phyloP scores from a whole-genome alignment of 2,329 filamentous ascomycete genomes.

The Colletotrichum cuscutae region DNA sequence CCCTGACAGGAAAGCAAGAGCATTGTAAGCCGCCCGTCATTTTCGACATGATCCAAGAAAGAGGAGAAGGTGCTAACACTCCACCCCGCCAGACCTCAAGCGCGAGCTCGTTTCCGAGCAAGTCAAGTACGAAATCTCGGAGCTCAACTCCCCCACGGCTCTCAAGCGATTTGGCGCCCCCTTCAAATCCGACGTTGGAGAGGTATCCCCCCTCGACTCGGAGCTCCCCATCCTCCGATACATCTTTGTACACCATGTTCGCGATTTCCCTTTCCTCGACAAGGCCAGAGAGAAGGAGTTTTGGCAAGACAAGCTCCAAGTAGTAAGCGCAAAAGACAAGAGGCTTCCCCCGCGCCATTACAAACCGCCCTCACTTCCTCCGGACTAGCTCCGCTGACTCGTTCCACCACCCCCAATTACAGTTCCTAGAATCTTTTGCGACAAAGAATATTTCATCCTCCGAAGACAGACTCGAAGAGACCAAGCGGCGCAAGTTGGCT shows the following conservation, averaged over 20 bases:
- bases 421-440: conserved; percentile 98
- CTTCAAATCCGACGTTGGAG: conserved; percentile 91
- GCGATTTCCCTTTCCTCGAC: conserved; percentile 97
- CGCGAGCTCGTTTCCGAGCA: conserved; percentile 92
- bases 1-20: conserved; percentile 94
- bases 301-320: conserved; percentile 98
- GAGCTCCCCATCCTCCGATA: conserved; percentile 93
- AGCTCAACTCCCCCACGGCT: conserved; percentile 94
- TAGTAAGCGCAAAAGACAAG: conserved; percentile 66
- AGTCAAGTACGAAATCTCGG: conserved; percentile 88
- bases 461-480: conserved; percentile 94
- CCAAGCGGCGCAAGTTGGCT: conserved; percentile 91
- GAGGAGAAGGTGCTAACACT: not conserved
- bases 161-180: conserved; percentile 95
- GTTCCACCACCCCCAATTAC: conserved; percentile 22
- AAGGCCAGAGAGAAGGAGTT: conserved; percentile 98
- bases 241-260: conserved; percentile 97
- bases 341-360: not conserved
- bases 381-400: conserved; percentile 21
- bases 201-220: conserved; percentile 92
- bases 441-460: conserved; percentile 97
- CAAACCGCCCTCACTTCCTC: not conserved
- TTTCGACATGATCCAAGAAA: not conserved
- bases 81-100: conserved; percentile 78
- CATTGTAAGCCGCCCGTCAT: conserved; percentile 76